Conservation (phyloP, 306 rosid species). For the Alnus rubra region DNA sequence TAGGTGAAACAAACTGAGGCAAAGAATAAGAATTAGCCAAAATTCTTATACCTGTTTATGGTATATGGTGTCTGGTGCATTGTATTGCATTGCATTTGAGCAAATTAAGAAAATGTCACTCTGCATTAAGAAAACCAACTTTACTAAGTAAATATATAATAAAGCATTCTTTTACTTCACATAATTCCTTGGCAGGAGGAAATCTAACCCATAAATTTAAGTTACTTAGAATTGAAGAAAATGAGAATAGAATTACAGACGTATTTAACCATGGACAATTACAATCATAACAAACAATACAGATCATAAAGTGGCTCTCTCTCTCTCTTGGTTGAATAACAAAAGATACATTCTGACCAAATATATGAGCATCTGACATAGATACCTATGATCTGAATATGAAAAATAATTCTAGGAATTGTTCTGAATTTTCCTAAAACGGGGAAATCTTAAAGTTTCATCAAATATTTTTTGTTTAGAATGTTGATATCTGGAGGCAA, state of each 20-base stretch:
- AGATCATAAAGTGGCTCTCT: background rate
- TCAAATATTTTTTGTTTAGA: background rate
- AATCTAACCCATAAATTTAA: slow-evolving; percentile 5
- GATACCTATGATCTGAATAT: background rate
- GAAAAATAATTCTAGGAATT: background rate
- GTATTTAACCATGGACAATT: background rate
- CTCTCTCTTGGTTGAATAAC: background rate
- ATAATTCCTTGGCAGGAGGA: background rate
- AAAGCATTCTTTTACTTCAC: slow-evolving; percentile 14
- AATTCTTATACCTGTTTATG: slow-evolving; percentile 74
- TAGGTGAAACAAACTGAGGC: slow-evolving; percentile 3
- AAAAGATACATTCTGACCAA: background rate
- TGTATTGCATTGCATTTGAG: slow-evolving; percentile 95
- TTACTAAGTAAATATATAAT: slow-evolving; percentile 25
- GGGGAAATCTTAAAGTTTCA: background rate
- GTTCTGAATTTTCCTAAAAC: background rate
- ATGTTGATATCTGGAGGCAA: background rate
- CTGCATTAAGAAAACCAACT: slow-evolving; percentile 59
- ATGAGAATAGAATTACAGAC: background rate
- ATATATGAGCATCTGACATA: background rate
- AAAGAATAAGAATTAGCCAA: slow-evolving; percentile 1
- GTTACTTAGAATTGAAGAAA: background rate
- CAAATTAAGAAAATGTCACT: slow-evolving; percentile 81
- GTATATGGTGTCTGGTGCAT: slow-evolving; percentile 86
- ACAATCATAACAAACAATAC: background rate